Base-by-base conservation (phyloP, 768 basidiomycete genomes). In the Psilocybe azurescens region DNA sequence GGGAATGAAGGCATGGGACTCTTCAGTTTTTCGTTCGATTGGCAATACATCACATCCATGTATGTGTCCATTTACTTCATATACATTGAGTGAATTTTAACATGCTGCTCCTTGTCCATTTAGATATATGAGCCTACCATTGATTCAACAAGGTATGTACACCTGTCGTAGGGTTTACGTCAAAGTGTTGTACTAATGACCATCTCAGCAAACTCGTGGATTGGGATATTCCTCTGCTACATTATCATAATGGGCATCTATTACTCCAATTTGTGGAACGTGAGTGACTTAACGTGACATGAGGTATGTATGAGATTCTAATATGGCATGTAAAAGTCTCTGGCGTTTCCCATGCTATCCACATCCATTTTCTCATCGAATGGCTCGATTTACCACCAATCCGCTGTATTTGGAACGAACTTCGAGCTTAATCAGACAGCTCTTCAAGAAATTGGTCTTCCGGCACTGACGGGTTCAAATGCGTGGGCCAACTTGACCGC, bases 1-100 rank as follows among this genome's bases (percentile, higher is more conserved):
- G 87, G 82, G 30, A 91, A 90, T 65, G 89, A 91, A 70, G 89
- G 88, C 0, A 76, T 90, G 44, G 89, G 89, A 0, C 67, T 90
- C 18, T 58, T 86, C 44, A 84, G 82, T 36, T 60, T 90, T 46
- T 84, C 85, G n/a, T 81, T 90, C 50, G 89, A 90, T 66, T 91
- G 87, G 87, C 85, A 87, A 62, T 87, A 87, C 64, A 85, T 88
- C 63, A 81, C 81, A 0, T 85, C 85, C 14, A 39, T 30, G 74
- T 80, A 65, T 29, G 73, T 66, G 1, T 7, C 49, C 3, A 14
- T 48, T 48, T 50, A 4, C 39, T 41, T 50, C 0, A 51, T 18
- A 32, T 7, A 24, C 28, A 32, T 24, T 1, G 18, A 28, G 28
- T 49, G 1, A 20, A 29, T 4, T 30, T 11, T 53, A 7, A 39